Evolutionary conservation across 768 basidiomycete species (phyloP).

Genomic region (Lactifluus piperatus): DNA sequence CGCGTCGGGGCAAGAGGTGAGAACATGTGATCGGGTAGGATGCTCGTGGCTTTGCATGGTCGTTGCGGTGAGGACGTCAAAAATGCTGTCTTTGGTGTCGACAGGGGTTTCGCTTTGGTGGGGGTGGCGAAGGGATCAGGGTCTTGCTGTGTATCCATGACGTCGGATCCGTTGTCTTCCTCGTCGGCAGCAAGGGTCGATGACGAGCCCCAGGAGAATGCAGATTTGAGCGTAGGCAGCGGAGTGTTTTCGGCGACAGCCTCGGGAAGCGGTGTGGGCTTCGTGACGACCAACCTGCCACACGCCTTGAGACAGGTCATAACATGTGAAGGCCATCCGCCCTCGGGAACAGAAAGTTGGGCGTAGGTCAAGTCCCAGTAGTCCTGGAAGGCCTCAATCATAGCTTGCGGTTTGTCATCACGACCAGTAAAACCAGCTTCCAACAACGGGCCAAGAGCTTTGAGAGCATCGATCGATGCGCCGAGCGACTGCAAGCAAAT

Average conservation of each 20-base stretch:
- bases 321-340: constrained; percentile 49
- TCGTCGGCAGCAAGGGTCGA: constrained; percentile 17
- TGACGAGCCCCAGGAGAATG: constrained; percentile 11
- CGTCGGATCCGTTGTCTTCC: constrained; percentile 10
- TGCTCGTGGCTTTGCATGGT: constrained; percentile 15
- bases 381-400: constrained; percentile 45
- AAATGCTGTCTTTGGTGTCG: constrained; percentile 11
- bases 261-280: neutral
- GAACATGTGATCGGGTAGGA: neutral
- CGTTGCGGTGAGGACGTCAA: constrained; percentile 10
- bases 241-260: neutral
- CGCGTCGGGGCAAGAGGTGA: constrained; percentile 10
- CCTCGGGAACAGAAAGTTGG: constrained; percentile 31
- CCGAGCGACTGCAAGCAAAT: constrained; percentile 43
- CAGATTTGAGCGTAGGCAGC: neutral
- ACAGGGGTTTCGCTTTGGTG: neutral
- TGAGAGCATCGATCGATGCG: constrained; percentile 32
- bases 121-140: neutral
- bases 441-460: constrained; percentile 41
- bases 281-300: constrained; percentile 9
- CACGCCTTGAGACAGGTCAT: constrained; percentile 27
- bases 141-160: neutral
- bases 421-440: constrained; percentile 51
- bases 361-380: constrained; percentile 53
- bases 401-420: constrained; percentile 35